Evolutionary conservation across 495 filamentous ascomycete genomes (phyloP).

Genomic region (Darksidea phi): DNA sequence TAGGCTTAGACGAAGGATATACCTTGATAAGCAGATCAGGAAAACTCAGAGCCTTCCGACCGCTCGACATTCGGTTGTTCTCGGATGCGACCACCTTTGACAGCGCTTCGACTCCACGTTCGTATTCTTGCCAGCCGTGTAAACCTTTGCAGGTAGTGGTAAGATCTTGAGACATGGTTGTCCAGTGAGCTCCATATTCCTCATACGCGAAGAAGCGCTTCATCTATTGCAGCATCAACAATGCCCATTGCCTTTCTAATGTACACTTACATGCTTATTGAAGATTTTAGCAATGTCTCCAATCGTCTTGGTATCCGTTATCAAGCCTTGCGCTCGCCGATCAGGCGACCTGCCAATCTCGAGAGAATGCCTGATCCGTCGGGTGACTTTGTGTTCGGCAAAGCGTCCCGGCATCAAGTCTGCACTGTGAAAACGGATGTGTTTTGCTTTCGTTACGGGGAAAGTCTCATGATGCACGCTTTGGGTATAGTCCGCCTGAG

Average conservation of each 20-base stretch:
- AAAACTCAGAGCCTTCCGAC: constrained; percentile 72
- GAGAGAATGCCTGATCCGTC: constrained; percentile 40
- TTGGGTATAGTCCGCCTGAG: constrained; percentile 61
- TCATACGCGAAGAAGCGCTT: constrained; percentile 80
- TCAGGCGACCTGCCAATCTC: constrained; percentile 37
- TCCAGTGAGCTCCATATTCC: constrained; percentile 83
- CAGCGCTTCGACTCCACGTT: constrained; percentile 84
- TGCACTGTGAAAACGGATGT: constrained; percentile 57
- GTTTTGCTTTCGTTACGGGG: constrained; percentile 34
- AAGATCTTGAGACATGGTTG: constrained; percentile 74
- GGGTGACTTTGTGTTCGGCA: constrained; percentile 23
- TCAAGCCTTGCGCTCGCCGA: constrained; percentile 43
- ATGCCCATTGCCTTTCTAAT: background rate
- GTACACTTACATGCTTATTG: constrained; percentile 58
- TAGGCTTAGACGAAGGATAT: constrained; percentile 17
- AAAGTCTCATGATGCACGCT: constrained; percentile 22
- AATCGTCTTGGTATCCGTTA: constrained; percentile 68
- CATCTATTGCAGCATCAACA: constrained; percentile 53
- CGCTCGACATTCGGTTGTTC: constrained; percentile 60
- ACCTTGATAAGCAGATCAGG: constrained; percentile 92
- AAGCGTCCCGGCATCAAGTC: constrained; percentile 55
- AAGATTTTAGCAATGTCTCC: constrained; percentile 77
- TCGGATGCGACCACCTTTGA: constrained; percentile 71
- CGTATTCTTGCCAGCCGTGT: constrained; percentile 75
- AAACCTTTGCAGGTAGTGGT: constrained; percentile 65